A percentile compares a stretch with the other conserved stretches of the same genome.
Evolutionary conservation across 202 grass and related monocot genomes (phyloP).

Genomic region (Zoysia matrella): DNA sequence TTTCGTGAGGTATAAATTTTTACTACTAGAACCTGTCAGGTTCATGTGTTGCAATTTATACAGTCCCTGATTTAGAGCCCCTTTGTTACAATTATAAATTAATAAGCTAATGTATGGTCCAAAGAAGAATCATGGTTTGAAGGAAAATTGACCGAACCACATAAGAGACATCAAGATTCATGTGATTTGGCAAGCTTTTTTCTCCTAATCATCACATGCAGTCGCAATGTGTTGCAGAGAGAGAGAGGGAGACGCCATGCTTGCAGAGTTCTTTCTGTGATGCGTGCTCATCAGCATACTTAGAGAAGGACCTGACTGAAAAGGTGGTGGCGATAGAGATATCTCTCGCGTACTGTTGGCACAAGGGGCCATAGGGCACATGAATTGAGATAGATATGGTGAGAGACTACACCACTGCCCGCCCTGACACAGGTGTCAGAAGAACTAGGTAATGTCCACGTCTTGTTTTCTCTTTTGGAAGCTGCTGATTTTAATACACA

Average conservation of each 20-base stretch:
- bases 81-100: too few species aligned
- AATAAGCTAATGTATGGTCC: too few species aligned
- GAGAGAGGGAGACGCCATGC: neutral
- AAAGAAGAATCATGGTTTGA: neutral
- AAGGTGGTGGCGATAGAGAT: constrained; percentile 3
- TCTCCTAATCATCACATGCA: constrained; percentile 31
- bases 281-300: neutral
- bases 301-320: constrained; percentile 28
- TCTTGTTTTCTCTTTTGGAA: constrained; percentile 35
- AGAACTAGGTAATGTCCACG: constrained; percentile 62
- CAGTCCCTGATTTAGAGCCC: neutral
- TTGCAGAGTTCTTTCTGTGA: neutral
- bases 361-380: constrained; percentile 49
- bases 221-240: constrained; percentile 10
- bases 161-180: constrained; percentile 4
- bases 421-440: constrained; percentile 54
- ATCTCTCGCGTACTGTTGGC: constrained; percentile 54
- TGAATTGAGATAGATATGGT: constrained; percentile 55
- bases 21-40: neutral
- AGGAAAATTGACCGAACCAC: neutral
- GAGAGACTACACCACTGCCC: constrained; percentile 28
- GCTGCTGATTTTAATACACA: constrained; percentile 51
- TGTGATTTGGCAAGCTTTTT: constrained; percentile 46
- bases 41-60: neutral
- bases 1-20: neutral